Conservation (phyloP, 495 filamentous ascomycete genomes). For the Lasiosphaeria ovina region DNA sequence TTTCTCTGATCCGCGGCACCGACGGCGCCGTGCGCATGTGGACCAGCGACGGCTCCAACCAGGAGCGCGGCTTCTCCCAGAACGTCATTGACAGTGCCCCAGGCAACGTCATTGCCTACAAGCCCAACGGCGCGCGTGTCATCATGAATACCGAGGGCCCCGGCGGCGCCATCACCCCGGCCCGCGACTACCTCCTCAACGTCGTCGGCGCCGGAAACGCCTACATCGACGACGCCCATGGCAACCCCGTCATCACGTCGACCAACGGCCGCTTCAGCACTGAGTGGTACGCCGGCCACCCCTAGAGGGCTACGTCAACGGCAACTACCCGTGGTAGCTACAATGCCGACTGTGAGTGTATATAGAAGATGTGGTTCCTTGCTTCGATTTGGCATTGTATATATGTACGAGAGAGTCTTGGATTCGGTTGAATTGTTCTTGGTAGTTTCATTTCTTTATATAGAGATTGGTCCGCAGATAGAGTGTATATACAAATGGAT, state of each 20-base stretch:
- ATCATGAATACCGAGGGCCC: slow-evolving; percentile 21
- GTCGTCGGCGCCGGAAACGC: slow-evolving; percentile 20
- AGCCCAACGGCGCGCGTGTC: slow-evolving; percentile 18
- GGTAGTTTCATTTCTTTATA: too few relatives aligned
- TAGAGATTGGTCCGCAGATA: too few relatives aligned
- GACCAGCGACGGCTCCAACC: slow-evolving; percentile 17
- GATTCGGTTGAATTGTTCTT: too few relatives aligned
- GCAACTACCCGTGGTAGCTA: too few relatives aligned
- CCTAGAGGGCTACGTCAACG: background rate
- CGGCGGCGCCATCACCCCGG: slow-evolving; percentile 8
- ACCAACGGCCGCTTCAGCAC: slow-evolving; percentile 23
- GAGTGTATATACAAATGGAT: too few relatives aligned
- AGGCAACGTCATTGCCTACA: background rate
- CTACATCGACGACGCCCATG: slow-evolving; percentile 29
- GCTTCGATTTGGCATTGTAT: too few relatives aligned
- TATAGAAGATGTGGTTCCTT: too few relatives aligned
- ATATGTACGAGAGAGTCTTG: too few relatives aligned
- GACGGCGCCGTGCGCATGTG: slow-evolving; percentile 24
- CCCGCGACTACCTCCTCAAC: slow-evolving; percentile 16
- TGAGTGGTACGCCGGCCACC: slow-evolving; percentile 7
- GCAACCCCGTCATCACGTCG: slow-evolving; percentile 27
- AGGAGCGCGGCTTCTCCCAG: slow-evolving; percentile 16
- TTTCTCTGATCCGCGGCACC: slow-evolving; percentile 28
- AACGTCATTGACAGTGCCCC: slow-evolving; percentile 20
- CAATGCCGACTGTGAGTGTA: too few relatives aligned